Evolutionary conservation across 202 grass and related monocot species (phyloP).

Genomic region (Zoysia matrella): DNA sequence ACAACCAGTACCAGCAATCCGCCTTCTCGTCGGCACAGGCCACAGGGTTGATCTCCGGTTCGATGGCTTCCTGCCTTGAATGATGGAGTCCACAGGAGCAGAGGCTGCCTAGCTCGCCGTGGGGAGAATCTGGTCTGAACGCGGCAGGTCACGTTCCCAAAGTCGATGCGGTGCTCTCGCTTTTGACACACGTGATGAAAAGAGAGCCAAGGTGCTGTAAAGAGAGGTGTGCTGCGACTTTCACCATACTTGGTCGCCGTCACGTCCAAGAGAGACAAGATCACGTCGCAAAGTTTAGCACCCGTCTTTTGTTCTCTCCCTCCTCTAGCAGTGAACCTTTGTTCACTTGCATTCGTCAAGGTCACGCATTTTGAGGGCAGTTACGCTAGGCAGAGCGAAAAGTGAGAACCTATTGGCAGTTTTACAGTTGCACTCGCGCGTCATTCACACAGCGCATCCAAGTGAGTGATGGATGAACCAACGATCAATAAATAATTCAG

Average conservation of each 20-base stretch:
- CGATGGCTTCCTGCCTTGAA: neutral
- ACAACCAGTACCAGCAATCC: neutral
- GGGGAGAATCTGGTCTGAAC: constrained; percentile 13
- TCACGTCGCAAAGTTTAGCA: constrained; percentile 28
- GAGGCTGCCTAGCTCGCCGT: too few species aligned
- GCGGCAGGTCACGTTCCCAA: constrained; percentile 3
- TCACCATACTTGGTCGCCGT: neutral
- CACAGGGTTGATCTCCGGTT: neutral
- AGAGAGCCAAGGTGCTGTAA: neutral
- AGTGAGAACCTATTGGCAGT: neutral
- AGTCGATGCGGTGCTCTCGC: neutral
- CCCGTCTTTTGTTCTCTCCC: constrained; percentile 12
- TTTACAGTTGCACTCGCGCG: too few species aligned
- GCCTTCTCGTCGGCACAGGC: neutral
- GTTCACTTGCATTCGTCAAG: constrained; percentile 9
- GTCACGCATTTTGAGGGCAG: constrained; percentile 46
- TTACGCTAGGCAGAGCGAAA: constrained; percentile 12
- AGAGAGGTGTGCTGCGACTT: neutral
- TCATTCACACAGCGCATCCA: too few species aligned
- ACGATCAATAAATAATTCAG: too few species aligned
- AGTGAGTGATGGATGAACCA: too few species aligned
- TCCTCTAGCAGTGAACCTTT: neutral
- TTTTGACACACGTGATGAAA: neutral
- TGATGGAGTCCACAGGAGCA: too few species aligned
- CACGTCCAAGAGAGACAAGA: constrained; percentile 15